Base-by-base conservation (phyloP, 2,329 filamentous ascomycete species). In the Claviceps purpurea region DNA sequence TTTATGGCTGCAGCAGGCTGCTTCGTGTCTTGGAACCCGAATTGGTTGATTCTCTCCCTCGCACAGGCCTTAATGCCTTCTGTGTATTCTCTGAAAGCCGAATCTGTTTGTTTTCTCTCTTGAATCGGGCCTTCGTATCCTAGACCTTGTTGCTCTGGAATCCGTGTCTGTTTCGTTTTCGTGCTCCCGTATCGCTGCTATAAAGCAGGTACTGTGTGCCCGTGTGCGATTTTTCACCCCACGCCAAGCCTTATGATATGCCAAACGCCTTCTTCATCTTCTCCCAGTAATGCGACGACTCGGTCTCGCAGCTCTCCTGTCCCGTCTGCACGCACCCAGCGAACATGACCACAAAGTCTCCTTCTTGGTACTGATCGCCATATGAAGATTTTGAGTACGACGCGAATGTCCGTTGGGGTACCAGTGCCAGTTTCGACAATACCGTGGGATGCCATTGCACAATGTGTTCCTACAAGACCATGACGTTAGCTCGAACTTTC, bases 391-490 rank as follows among this genome's bases (percentile, higher is more conserved):
- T 69, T 55, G 76, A 82, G 68, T 96, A 97, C 0, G 87, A 79
- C 63, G 95, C 95, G 65, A 98, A 72, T 38, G 77, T 74, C 50
- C 84, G 79, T 68, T 98, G 93, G 2, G 91, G 89, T n/a, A 98
- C 76, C 22, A 98, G 75, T 1, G 87, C 90, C 56, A 97, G 72
- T 64, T 89, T 93, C 40, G 91, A 89, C 11, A 98, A 78, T 45
- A 98, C 85, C 0, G 93, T 98, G 30, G 91, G 89, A 65, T 98
- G 93, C 94, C 93, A 98, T 73, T 95, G 91, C 38, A 88, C 81
- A 58, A 91, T 85, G 64, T 93, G 87, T 69, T 91, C 87, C 86
- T 90, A 56, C 13, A 43, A 24, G 37, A 44, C 2, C 22, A 30
- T 11, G 5, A 22, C 16, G 18, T 50, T 45, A 22, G 44, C n/a